phyloP scores from a whole-genome alignment of 2,329 filamentous ascomycete species.

The Leptodontidium sp. region DNA sequence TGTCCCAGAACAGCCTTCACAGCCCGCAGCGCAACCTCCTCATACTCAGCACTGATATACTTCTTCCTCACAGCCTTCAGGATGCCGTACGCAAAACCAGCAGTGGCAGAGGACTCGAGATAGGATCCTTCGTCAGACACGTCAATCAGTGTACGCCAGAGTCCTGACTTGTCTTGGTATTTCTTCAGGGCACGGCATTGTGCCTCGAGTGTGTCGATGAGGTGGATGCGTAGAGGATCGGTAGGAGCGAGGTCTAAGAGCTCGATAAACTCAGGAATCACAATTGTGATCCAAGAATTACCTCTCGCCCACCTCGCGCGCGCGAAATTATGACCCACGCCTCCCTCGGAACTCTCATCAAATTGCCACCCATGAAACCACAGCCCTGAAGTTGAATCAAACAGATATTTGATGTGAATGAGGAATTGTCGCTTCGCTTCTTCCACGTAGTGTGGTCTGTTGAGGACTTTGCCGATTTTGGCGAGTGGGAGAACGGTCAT shows the following conservation, averaged over 20 bases:
- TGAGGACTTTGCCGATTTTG: conserved; percentile 73
- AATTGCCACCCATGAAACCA: conserved; percentile 86
- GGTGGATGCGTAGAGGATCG: conserved; percentile 60
- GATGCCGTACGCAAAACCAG: conserved; percentile 82
- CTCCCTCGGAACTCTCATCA: conserved; percentile 52
- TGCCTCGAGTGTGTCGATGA: conserved; percentile 70
- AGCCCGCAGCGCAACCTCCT: conserved; percentile 68
- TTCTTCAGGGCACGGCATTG: conserved; percentile 71
- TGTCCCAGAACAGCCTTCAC: conserved; percentile 71
- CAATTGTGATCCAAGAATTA: conserved; percentile 82
- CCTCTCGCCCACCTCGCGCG: conserved; percentile 65
- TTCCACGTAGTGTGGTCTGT: conserved; percentile 75
- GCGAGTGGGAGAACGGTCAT: conserved; percentile 85
- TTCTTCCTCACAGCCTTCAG: conserved; percentile 76
- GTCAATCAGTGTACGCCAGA: conserved; percentile 80
- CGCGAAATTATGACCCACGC: conserved; percentile 65
- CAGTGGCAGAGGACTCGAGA: conserved; percentile 78
- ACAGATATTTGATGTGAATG: conserved; percentile 80
- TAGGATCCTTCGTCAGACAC: conserved; percentile 74
- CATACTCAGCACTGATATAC: conserved; percentile 71
- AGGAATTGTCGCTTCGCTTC: conserved; percentile 83
- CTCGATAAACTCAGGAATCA: conserved; percentile 82
- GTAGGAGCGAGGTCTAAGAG: conserved; percentile 66
- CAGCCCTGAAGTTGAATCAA: conserved; percentile 74
- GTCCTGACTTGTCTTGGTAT: conserved; percentile 68